Evolutionary conservation across 495 filamentous ascomycete species (phyloP), one percentile per base, ranked within the genome.

Genomic region (Friedmanniomyces endolithicus): DNA sequence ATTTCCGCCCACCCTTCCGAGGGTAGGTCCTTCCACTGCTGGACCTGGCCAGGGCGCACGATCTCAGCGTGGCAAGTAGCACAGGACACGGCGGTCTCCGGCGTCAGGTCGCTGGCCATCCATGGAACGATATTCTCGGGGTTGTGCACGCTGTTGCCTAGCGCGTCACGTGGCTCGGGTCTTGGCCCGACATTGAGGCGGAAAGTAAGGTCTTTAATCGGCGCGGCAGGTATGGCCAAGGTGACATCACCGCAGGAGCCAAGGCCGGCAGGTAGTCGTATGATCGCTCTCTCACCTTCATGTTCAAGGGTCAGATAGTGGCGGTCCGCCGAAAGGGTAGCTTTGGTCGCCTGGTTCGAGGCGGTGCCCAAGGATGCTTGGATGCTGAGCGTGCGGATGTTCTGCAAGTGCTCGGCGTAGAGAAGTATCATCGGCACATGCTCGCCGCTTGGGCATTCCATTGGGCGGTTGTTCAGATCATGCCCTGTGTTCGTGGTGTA

Each of bases 1-100:
- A 97, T 96, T 68, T 99, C 92, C 1, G 90, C 92, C 92, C 92
- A 99, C 63, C 94, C 92, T 55, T 90, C 88, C 60, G 87, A 94
- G 0, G 92, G 92, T 4, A 98, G 75, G 63, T 97, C 89, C 69
- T 90, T 95, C 92, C 94, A 98, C n/a, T 68, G 69, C 60, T 68
- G 68, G 24, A 84, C 63, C 4, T 47, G 60, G 2, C 69, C 71
- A 7, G 53, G 41, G 2, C 63, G 48, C 8, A 87, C 64, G 25
- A 86, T 39, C 1, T 60, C 62, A 17, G 58, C 48, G 12, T 61
- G 55, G 59, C 92, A 98, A 8, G 59, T 56, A 41, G 78, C 74
- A 71, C 92, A 98, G 2, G 65, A 56, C 35, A 95, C 68, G n/a
- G 68, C 66, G 3, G 77, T 76, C 14, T 65, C 69, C 22, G 70